Conservation (phyloP, 2,329 filamentous ascomycete species). For the Xylariaceae sp. region DNA sequence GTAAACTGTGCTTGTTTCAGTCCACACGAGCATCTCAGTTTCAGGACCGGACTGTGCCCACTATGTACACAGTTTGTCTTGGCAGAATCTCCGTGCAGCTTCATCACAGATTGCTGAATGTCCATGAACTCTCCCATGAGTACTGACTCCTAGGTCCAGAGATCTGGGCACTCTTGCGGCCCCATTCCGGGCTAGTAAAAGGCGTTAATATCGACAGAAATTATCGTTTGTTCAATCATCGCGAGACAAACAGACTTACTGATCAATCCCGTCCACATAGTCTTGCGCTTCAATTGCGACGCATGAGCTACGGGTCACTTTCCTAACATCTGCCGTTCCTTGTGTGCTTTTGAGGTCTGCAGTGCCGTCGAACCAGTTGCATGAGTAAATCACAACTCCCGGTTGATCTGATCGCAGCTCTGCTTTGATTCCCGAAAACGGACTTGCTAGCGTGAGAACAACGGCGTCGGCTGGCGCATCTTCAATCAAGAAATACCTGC, state of each 20-base stretch:
- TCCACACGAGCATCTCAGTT: no score
- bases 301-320: slow-evolving; percentile 60
- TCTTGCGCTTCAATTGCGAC: slow-evolving; percentile 74
- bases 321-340: slow-evolving; percentile 42
- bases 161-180: slow-evolving; percentile 37
- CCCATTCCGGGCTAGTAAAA: slow-evolving; percentile 41
- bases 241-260: slow-evolving; percentile 36
- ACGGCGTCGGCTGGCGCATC: slow-evolving; percentile 35
- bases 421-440: slow-evolving; percentile 63
- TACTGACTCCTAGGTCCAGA: slow-evolving; percentile 39
- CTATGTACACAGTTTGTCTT: no score
- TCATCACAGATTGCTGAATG: slow-evolving; percentile 31
- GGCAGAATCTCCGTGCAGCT: not conserved
- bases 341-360: slow-evolving; percentile 57
- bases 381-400: slow-evolving; percentile 69
- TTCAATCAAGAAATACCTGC: slow-evolving; percentile 42
- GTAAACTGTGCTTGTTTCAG: no score
- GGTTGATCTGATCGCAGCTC: slow-evolving; percentile 68
- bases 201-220: slow-evolving; percentile 1
- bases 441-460: slow-evolving; percentile 55
- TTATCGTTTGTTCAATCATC: not conserved
- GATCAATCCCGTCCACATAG: slow-evolving; percentile 74
- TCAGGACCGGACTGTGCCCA: no score
- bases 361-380: slow-evolving; percentile 51
- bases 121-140: slow-evolving; percentile 43